Evolutionary conservation across 2,329 filamentous ascomycete genomes (phyloP).

Genomic region (Diplodia scrobiculata): DNA sequence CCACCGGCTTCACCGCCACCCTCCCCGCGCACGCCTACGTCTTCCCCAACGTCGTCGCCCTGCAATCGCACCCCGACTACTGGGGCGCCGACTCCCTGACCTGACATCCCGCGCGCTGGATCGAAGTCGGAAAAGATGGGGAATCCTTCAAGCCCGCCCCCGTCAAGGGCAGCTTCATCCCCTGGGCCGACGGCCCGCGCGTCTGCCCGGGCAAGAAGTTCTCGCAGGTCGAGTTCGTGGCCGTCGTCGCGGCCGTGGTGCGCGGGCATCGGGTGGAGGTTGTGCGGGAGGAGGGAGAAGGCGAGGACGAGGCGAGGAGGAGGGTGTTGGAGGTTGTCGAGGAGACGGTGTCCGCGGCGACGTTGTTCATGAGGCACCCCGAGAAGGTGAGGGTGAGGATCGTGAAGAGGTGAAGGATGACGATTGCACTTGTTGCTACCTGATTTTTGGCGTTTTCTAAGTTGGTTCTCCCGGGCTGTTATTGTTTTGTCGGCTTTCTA

Average conservation of each 20-base stretch:
- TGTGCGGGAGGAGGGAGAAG: constrained; percentile 29
- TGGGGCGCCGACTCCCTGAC: constrained; percentile 17
- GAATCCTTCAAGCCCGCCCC: background rate
- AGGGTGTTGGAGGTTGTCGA: constrained; percentile 30
- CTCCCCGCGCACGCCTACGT: constrained; percentile 4
- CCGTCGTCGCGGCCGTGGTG: constrained; percentile 37
- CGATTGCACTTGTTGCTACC: too few relatives aligned
- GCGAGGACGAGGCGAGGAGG: constrained; percentile 27
- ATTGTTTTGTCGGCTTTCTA: too few relatives aligned
- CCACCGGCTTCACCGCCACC: background rate
- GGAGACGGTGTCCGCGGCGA: constrained; percentile 13
- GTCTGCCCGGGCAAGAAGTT: constrained; percentile 43
- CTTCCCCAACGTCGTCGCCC: constrained; percentile 10
- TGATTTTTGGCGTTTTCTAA: too few relatives aligned
- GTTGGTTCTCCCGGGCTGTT: too few relatives aligned
- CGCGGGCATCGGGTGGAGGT: constrained; percentile 32
- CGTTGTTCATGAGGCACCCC: constrained; percentile 9
- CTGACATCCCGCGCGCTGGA: constrained; percentile 6
- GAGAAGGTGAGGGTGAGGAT: constrained; percentile 14
- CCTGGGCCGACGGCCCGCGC: constrained; percentile 40
- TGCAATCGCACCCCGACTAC: constrained; percentile 17
- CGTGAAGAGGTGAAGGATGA: background rate
- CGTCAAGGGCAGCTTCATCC: constrained; percentile 32
- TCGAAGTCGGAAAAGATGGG: background rate
- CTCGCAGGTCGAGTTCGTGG: constrained; percentile 45